Conservation (phyloP, 345 rosid genomes). For the Arabidopsis arenosa region DNA sequence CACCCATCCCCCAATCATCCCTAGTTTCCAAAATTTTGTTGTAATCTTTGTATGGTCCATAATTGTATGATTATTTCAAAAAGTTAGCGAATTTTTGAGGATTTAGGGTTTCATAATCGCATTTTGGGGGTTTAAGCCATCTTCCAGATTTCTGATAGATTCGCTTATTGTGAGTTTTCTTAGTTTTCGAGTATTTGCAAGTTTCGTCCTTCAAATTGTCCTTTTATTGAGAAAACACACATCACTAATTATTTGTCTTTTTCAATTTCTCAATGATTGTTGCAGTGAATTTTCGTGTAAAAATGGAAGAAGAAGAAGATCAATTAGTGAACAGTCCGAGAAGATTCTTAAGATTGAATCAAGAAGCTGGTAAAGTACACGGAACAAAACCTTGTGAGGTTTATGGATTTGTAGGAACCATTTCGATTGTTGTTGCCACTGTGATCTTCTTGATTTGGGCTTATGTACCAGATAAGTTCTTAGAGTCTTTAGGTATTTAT, state of each 20-base stretch:
- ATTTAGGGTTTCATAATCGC: too few relatives aligned
- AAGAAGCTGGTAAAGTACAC: conserved; percentile 43
- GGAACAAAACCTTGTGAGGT: conserved; percentile 72
- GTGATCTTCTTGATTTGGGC: conserved; percentile 74
- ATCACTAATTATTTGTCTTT: neutral
- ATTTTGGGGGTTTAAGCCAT: too few relatives aligned
- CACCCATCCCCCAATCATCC: conserved; percentile 31
- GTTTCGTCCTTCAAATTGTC: neutral
- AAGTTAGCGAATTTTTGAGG: too few relatives aligned
- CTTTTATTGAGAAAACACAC: neutral
- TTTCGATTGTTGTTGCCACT: conserved; percentile 66
- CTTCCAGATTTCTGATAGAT: too few relatives aligned
- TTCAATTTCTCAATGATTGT: neutral
- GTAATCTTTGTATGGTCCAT: too few relatives aligned
- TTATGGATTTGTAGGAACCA: conserved; percentile 75
- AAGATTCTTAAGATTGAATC: conserved; percentile 55
- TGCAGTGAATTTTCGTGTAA: neutral
- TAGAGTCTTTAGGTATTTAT: conserved; percentile 59
- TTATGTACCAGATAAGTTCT: conserved; percentile 69
- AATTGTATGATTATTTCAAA: too few relatives aligned
- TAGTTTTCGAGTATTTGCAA: neutral
- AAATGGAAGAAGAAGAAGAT: too few relatives aligned
- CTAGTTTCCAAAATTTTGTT: neutral
- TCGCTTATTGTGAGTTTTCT: neutral
- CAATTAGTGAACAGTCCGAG: conserved; percentile 51